phyloP scores from a whole-genome alignment of 257 asterid genomes.

The Solanum gandarillasii region DNA sequence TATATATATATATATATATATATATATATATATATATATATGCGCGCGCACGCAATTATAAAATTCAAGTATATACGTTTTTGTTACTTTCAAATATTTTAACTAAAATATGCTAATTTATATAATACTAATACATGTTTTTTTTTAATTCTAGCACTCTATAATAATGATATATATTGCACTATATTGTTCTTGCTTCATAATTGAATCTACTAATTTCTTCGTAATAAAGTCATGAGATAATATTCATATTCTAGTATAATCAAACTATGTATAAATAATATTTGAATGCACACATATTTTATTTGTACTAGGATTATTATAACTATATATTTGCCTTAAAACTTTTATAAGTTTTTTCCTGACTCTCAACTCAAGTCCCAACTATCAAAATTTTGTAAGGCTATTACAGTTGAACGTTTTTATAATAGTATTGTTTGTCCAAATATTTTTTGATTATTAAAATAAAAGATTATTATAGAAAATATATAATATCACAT shows the following conservation, averaged over 20 bases:
- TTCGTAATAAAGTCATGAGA: background rate
- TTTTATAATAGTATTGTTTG: too few relatives aligned
- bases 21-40: background rate
- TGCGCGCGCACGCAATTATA: background rate
- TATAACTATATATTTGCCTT: too few relatives aligned
- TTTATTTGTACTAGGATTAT: background rate
- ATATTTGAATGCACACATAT: background rate
- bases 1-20: background rate
- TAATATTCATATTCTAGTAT: background rate
- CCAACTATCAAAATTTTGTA: background rate
- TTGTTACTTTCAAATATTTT: background rate
- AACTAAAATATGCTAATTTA: background rate
- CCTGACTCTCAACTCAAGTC: background rate
- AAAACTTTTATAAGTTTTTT: too few relatives aligned
- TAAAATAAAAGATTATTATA: too few relatives aligned
- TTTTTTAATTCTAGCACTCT: too few relatives aligned
- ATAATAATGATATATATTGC: too few relatives aligned
- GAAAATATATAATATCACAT: too few relatives aligned
- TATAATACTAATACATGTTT: too few relatives aligned
- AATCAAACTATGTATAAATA: background rate
- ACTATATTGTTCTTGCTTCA: too few relatives aligned
- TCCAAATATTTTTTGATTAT: too few relatives aligned
- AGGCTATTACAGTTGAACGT: background rate
- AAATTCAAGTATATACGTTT: background rate
- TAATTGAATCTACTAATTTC: background rate